Base-by-base conservation (phyloP, 1,284 basidiomycete genomes). In the Ustilago xerochloae region DNA sequence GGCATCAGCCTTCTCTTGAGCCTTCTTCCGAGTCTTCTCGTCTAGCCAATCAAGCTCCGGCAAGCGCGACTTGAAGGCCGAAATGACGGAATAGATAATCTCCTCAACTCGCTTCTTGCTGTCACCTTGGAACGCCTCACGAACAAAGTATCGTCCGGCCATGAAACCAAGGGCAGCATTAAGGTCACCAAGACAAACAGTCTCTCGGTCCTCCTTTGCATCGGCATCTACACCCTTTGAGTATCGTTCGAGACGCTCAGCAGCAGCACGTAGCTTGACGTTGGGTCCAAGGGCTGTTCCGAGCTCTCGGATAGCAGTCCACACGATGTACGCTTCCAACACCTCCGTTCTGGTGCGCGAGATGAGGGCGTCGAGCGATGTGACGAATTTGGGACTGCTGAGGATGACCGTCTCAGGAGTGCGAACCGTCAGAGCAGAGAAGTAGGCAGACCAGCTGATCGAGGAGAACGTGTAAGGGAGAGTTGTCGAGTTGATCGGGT, bases 41-140 rank as follows among this genome's bases (percentile, higher is more conserved):
- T 99, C 96, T 91, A 99, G 93, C 96, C 96, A 99, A 46, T 90
- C 88, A 54, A 98, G 88, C 58, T 89, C 85, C 13, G 88, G 86
- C 12, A 98, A 87, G 15, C 93, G 93, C 24, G 86, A 86, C 84
- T 94, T 91, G 88, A 98, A 99, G 0, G 93, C 88, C 18, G 88
- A 84, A 61, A 98, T 90, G 75, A 97, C 92, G 58, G 91, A 91
- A 90, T 88, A 89, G 82, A 99, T 97, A 67, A 98, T 90, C 69
- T 90, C 89, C 55, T 92, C 92, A 15, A 91, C 93, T 79, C 92
- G 91, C 79, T 88, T 88, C 84, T 90, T 92, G 35, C 92, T 92
- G 46, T 92, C 89, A 5, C 91, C 90, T 5, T 89, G 89, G 84
- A 98, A 98, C 0, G 93, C 92, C 82, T 91, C 89, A 63, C 92